Evolutionary conservation across 257 asterid genomes (phyloP).

Genomic region (Cynanchum wilfordii): DNA sequence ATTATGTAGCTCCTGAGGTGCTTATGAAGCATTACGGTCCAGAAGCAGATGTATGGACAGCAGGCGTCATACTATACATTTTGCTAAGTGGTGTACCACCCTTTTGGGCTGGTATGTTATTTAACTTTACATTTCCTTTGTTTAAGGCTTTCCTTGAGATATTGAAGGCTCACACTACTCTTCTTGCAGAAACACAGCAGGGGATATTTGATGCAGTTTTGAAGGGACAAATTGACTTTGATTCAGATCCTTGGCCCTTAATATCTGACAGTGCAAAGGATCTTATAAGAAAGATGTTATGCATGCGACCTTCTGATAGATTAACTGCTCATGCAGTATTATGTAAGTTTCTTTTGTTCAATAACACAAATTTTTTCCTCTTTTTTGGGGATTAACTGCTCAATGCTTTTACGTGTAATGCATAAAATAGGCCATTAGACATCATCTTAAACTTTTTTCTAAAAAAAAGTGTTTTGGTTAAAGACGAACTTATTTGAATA

Average conservation of each 20-base stretch:
- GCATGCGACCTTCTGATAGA: conserved; percentile 80
- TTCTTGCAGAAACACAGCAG: conserved; percentile 70
- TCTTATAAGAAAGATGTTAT: conserved; percentile 71
- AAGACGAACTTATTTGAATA: not conserved
- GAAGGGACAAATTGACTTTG: conserved; percentile 75
- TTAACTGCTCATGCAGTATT: conserved; percentile 83
- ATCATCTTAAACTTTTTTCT: not conserved
- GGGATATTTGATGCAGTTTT: conserved; percentile 86
- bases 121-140: not conserved
- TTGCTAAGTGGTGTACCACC: conserved; percentile 94
- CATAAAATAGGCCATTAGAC: not conserved
- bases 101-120: conserved; percentile 84
- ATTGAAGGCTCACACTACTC: conserved; percentile 23
- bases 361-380: not conserved
- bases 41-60: conserved; percentile 95
- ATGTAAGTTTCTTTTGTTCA: conserved; percentile 42
- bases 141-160: conserved; percentile 3
- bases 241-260: conserved; percentile 81
- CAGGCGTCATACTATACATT: conserved; percentile 85
- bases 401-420: not conserved
- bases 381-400: not conserved
- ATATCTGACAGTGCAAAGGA: conserved; percentile 81
- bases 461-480: not conserved
- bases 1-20: conserved; percentile 95
- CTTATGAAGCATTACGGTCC: conserved; percentile 89